Conservation (phyloP, 1,139 yeast genomes). For the Meyerozyma sp. region DNA sequence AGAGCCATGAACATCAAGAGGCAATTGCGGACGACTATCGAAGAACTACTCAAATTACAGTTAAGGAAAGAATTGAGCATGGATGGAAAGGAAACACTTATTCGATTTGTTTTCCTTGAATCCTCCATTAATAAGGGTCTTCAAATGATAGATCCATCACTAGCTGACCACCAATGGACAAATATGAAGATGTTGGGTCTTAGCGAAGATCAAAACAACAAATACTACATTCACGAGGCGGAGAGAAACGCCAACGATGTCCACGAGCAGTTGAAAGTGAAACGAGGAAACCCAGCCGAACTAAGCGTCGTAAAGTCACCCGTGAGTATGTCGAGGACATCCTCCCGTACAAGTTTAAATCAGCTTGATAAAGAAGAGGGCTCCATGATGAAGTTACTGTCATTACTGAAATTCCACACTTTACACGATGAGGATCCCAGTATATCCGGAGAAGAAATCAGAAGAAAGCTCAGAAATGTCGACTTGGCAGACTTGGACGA, state of each 20-base stretch:
- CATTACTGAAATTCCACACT: constrained; percentile 22
- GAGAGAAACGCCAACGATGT: not conserved
- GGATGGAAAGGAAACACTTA: constrained; percentile 69
- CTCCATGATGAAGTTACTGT: constrained; percentile 30
- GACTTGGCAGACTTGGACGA: constrained; percentile 50
- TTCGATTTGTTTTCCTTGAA: constrained; percentile 63
- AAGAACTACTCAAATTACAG: constrained; percentile 53
- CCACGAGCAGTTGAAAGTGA: not conserved
- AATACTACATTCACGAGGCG: constrained; percentile 5
- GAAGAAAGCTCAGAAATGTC: constrained; percentile 39
- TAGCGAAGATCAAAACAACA: constrained; percentile 17
- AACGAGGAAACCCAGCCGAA: constrained; percentile 6
- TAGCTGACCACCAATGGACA: constrained; percentile 14
- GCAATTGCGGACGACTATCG: constrained; percentile 48
- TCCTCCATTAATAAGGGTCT: constrained; percentile 65
- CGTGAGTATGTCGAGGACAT: constrained; percentile 25
- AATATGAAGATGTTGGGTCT: constrained; percentile 7
- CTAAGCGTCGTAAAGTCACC: constrained; percentile 20
- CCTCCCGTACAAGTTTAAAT: constrained; percentile 32
- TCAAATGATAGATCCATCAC: constrained; percentile 41
- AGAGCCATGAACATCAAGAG: constrained; percentile 39
- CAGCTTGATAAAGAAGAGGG: constrained; percentile 39
- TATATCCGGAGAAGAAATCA: constrained; percentile 49
- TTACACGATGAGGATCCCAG: constrained; percentile 10
- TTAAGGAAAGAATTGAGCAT: constrained; percentile 46